Percentiles rank a stretch among this genome's conserved stretches.
Evolutionary conservation across 257 asterid species (phyloP).

Genomic region (Verbena officinalis): DNA sequence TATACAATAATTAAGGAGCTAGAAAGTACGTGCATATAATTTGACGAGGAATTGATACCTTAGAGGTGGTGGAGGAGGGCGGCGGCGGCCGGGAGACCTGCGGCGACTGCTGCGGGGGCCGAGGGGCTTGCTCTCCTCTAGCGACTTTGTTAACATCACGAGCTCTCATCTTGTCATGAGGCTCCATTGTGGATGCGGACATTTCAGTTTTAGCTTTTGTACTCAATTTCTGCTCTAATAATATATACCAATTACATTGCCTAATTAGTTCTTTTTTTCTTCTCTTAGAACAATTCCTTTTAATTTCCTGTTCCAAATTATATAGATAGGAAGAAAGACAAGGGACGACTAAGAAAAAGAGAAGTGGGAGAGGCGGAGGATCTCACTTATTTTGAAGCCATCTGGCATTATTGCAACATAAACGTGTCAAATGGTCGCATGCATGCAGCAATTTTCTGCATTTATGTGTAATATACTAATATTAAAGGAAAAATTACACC

Average conservation of each 20-base stretch:
- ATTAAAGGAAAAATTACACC: too few species aligned
- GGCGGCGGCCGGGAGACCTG: constrained; percentile 54
- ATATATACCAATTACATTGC: too few species aligned
- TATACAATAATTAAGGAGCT: too few species aligned
- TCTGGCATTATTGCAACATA: constrained; percentile 5
- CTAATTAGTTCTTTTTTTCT: too few species aligned
- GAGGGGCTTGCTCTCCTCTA: constrained; percentile 54
- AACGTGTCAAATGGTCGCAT: constrained; percentile 24
- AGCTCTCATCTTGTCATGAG: constrained; percentile 50
- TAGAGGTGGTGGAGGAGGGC: constrained; percentile 44
- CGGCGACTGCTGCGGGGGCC: constrained; percentile 40
- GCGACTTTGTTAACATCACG: constrained; percentile 47
- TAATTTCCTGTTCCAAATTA: too few species aligned
- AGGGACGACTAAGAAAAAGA: background rate
- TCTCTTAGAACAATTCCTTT: background rate
- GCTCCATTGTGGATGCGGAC: constrained; percentile 42
- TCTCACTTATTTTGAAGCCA: constrained; percentile 14
- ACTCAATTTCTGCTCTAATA: too few species aligned
- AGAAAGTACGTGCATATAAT: background rate
- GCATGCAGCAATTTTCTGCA: too few species aligned
- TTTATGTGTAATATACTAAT: too few species aligned
- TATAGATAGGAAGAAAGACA: background rate
- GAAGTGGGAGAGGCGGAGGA: background rate
- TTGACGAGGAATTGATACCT: constrained; percentile 15
- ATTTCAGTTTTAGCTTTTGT: too few species aligned